Evolutionary conservation across 371 early-diverging fungal species (phyloP).

Genomic region (Batkoa obscura): DNA sequence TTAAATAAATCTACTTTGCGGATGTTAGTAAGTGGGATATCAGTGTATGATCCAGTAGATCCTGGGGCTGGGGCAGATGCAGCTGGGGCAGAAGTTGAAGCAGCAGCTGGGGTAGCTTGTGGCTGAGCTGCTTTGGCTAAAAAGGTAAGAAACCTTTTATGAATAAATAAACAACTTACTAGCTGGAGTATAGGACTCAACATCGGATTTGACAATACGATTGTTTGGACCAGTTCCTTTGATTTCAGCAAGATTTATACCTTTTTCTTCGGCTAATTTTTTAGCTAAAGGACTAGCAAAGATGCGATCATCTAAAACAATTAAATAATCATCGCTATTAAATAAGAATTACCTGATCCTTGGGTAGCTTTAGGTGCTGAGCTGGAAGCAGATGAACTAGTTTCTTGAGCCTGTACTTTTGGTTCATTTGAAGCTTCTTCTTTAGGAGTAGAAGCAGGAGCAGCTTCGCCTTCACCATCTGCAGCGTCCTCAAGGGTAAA

Average conservation of each 20-base stretch:
- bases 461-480: slow-evolving; percentile 10
- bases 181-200: slow-evolving; percentile 43
- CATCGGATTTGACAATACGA: slow-evolving; percentile 81
- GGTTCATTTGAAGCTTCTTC: slow-evolving; percentile 15
- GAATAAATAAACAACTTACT: neutral
- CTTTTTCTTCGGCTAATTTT: slow-evolving; percentile 68
- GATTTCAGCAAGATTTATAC: slow-evolving; percentile 52
- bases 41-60: slow-evolving; percentile 39
- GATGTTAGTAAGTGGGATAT: slow-evolving; percentile 79
- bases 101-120: slow-evolving; percentile 18
- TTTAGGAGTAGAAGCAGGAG: slow-evolving; percentile 14
- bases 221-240: slow-evolving; percentile 81
- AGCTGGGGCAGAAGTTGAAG: slow-evolving; percentile 18
- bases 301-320: slow-evolving; percentile 28
- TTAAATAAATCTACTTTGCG: slow-evolving; percentile 34
- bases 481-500: slow-evolving; percentile 37
- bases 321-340: neutral
- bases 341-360: neutral
- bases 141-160: slow-evolving; percentile 1
- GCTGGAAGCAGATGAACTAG: slow-evolving; percentile 19
- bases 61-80: slow-evolving; percentile 30
- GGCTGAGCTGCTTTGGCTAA: slow-evolving; percentile 17
- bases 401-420: slow-evolving; percentile 12
- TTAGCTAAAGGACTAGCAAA: slow-evolving; percentile 82
- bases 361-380: neutral